Evolutionary conservation across 2,329 filamentous ascomycete species (phyloP).

Genomic region (Fusarium abutilonis): DNA sequence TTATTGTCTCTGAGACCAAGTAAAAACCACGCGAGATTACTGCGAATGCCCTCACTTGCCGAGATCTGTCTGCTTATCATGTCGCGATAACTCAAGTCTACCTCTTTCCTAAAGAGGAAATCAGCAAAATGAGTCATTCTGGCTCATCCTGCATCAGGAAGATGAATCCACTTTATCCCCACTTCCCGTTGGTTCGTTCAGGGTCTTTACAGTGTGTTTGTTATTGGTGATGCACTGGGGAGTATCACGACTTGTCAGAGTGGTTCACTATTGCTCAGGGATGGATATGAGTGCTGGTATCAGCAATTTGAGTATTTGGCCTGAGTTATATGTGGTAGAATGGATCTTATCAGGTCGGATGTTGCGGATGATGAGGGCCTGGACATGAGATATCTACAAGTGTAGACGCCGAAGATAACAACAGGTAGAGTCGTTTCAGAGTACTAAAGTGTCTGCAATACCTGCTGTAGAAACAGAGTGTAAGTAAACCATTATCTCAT

Average conservation of each 20-base stretch:
- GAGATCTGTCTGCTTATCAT: too few relatives aligned
- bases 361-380: not conserved
- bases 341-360: not conserved
- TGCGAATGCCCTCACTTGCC: too few relatives aligned
- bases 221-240: conserved; percentile 17
- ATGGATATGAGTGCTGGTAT: not conserved
- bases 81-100: too few relatives aligned
- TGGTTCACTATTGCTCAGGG: conserved; percentile 44
- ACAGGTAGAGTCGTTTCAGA: too few relatives aligned
- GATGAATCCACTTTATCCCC: conserved; percentile 1
- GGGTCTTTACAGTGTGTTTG: conserved; percentile 13
- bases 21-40: too few relatives aligned
- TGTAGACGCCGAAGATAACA: too few relatives aligned
- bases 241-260: conserved; percentile 29
- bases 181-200: conserved; percentile 5
- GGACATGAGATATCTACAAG: conserved; percentile 2
- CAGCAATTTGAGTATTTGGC: not conserved
- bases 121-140: conserved; percentile 49
- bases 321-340: not conserved
- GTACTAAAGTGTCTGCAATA: too few relatives aligned
- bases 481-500: too few relatives aligned
- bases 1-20: too few relatives aligned
- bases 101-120: conserved; percentile 29
- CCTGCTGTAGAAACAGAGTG: too few relatives aligned
- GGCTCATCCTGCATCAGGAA: conserved; percentile 42